Conservation (phyloP, 805 yeast species). For the Zygoascus ofunaensis region DNA sequence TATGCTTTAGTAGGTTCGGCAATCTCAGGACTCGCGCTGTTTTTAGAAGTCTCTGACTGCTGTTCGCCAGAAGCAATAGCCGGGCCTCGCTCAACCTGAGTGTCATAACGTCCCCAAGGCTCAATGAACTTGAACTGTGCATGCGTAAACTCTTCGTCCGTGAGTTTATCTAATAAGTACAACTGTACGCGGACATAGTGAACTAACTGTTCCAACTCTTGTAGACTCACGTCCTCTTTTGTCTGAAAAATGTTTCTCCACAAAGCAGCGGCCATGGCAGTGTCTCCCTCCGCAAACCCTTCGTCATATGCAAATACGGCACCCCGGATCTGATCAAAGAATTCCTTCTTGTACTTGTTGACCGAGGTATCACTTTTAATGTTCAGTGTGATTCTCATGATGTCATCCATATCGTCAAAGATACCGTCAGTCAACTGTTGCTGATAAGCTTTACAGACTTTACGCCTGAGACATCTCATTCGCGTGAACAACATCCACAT, state of each 20-base stretch:
- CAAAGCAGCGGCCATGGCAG: constrained; percentile 34
- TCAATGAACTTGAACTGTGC: constrained; percentile 82
- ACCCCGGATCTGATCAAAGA: constrained; percentile 84
- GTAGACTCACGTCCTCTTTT: constrained; percentile 67
- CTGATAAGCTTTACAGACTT: constrained; percentile 81
- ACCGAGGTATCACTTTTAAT: constrained; percentile 73
- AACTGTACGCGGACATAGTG: constrained; percentile 84
- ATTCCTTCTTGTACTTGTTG: constrained; percentile 80
- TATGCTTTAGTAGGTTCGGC: neutral
- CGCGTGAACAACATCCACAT: constrained; percentile 90
- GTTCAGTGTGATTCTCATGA: constrained; percentile 78
- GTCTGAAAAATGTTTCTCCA: constrained; percentile 85
- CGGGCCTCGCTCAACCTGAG: constrained; percentile 36
- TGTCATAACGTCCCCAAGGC: constrained; percentile 69
- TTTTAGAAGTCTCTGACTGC: constrained; percentile 13
- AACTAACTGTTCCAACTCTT: constrained; percentile 80
- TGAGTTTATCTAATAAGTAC: constrained; percentile 74
- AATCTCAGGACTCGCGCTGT: constrained; percentile 3
- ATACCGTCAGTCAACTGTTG: constrained; percentile 84
- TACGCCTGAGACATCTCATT: constrained; percentile 93
- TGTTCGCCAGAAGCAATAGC: constrained; percentile 1
- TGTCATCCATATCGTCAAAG: constrained; percentile 80
- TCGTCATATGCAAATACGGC: constrained; percentile 87
- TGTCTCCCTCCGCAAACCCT: constrained; percentile 60
- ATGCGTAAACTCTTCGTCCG: constrained; percentile 87